phyloP scores from a whole-genome alignment of 2,329 filamentous ascomycete genomes.

The Diaporthe amygdali region DNA sequence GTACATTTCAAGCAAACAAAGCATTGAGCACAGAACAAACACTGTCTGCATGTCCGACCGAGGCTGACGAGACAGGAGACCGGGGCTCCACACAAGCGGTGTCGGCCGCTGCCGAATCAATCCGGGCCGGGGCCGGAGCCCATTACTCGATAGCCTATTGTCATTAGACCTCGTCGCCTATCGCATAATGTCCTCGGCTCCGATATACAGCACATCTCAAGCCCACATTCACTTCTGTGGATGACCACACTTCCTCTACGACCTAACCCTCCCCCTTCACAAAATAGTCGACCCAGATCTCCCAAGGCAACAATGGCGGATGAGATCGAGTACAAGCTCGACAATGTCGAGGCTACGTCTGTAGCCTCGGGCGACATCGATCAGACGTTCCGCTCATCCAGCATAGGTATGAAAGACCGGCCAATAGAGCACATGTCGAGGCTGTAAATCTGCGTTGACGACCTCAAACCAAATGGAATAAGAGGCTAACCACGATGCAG shows the following conservation, averaged over 20 bases:
- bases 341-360: conserved; percentile 53
- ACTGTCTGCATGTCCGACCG: neutral
- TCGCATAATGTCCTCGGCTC: conserved; percentile 1
- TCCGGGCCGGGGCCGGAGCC: conserved; percentile 16
- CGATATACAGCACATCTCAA: neutral
- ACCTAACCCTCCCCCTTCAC: neutral
- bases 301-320: conserved; percentile 40
- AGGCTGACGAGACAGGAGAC: neutral
- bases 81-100: neutral
- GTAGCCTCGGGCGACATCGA: conserved; percentile 63
- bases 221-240: neutral
- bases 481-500: conserved; percentile 10
- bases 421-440: neutral
- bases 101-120: conserved; percentile 20
- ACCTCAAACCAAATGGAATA: neutral
- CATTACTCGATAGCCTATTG: conserved; percentile 26
- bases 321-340: conserved; percentile 61
- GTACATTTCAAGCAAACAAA: neutral
- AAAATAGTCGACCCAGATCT: neutral
- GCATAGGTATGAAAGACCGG: conserved; percentile 54
- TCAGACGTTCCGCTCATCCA: conserved; percentile 63
- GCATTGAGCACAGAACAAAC: neutral
- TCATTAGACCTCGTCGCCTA: conserved; percentile 22
- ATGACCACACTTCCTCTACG: neutral
- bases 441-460: neutral